Conservation (phyloP, 129 eudicot genomes). For the Lonicera japonica region DNA sequence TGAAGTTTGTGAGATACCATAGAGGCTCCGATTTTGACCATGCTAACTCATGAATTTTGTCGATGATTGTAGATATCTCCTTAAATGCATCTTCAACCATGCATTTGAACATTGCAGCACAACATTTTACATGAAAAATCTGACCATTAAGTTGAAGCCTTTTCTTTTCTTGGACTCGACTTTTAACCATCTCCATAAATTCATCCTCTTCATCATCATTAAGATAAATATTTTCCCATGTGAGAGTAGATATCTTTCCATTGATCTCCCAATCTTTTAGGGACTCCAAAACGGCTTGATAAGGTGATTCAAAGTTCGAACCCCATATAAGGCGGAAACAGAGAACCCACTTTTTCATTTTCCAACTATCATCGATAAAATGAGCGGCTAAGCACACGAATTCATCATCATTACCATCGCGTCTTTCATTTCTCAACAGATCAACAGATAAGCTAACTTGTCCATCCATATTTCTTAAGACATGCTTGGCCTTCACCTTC, state of each 20-base stretch:
- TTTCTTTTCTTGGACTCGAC: slow-evolving; percentile 8
- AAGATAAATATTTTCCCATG: neutral
- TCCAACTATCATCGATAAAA: slow-evolving; percentile 31
- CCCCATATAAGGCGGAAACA: neutral
- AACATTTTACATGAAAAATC: slow-evolving; percentile 10
- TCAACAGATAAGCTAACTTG: slow-evolving; percentile 25
- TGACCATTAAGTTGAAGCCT: slow-evolving; percentile 8
- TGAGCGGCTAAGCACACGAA: slow-evolving; percentile 24
- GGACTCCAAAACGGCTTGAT: slow-evolving; percentile 1
- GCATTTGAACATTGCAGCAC: slow-evolving; percentile 10
- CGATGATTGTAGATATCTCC: slow-evolving; percentile 5
- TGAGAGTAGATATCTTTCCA: slow-evolving; percentile 10
- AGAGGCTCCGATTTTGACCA: slow-evolving; percentile 7
- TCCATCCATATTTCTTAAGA: slow-evolving; percentile 15
- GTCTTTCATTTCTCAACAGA: neutral
- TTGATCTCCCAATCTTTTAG: slow-evolving; percentile 21
- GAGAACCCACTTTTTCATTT: slow-evolving; percentile 15
- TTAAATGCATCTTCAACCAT: slow-evolving; percentile 19
- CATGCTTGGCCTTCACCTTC: slow-evolving; percentile 7
- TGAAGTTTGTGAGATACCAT: slow-evolving; percentile 13
- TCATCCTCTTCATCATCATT: neutral
- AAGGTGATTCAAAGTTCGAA: neutral
- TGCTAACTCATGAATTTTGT: neutral
- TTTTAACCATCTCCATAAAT: slow-evolving; percentile 1
- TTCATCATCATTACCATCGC: neutral